Base-by-base conservation (phyloP, 192 early-diverging fungal genomes). In the Coemansia sp. region DNA sequence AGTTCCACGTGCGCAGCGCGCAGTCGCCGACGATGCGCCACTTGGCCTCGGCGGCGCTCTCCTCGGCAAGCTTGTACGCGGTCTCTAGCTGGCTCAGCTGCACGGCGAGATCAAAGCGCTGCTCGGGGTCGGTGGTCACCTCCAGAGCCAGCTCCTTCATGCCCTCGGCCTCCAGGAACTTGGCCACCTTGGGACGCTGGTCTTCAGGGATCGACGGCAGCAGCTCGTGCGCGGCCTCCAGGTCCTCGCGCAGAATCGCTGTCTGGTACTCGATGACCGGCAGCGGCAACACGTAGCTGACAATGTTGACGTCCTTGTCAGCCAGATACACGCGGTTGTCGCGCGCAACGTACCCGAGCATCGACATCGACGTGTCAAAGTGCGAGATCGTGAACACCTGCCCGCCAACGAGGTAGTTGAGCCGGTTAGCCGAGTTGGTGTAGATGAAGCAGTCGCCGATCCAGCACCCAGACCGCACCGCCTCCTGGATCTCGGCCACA, bases 381-480 rank as follows among this genome's bases (percentile, higher is more conserved):
- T 99, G 98, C 73, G 90, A 92, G 71, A 99, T 91, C 5, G 96
- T 98, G 33, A 94, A 95, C 18, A 91, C 89, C 79, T 96, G 95
- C 2, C 88, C 91, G 60, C 98, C 97, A 6, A 99, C 97, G 39
- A 99, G 81, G 72, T 99, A 99, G 84, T 93, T 96, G 66, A 99
- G 85, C 33, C 97, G 90, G 80, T 97, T 97, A 66, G 86, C 85
- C 11, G 87, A 75, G 73, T 93, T 96, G 18, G 95, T 95, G 85
- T 98, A 99, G 64, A 99, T 98, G 72, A 99, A 98, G 75, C 97
- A 98, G 81, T 99, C 98, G 55, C 98, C 98, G 55, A 98, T 93
- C 98, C 98, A 99, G 69, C 87, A 87, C 32, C 96, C 98, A 6
- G 96, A 95, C 71, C 92, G 92, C 36, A 99, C 90, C 81, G 85